Percentiles rank a stretch among this genome's conserved stretches.
phyloP scores from a whole-genome alignment of 2,329 filamentous ascomycete species.

The Colletotrichum gigasporum region DNA sequence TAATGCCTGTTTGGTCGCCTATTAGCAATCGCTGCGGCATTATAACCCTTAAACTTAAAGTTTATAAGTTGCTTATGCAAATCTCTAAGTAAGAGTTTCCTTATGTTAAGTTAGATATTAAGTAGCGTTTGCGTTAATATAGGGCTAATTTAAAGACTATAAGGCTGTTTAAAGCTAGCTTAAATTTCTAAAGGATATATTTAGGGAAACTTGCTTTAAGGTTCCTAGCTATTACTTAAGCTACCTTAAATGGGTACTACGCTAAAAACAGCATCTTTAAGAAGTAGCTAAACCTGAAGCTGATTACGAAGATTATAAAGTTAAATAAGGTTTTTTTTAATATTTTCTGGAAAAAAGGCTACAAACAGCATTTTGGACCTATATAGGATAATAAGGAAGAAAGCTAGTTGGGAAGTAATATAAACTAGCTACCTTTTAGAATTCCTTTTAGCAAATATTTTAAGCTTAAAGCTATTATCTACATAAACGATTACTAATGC shows the following conservation, averaged over 20 bases:
- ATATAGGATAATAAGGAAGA: constrained; percentile 19
- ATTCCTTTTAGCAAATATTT: constrained; percentile 20
- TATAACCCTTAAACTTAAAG: constrained; percentile 42
- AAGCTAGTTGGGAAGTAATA: neutral
- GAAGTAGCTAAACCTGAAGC: constrained; percentile 36
- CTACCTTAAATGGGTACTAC: constrained; percentile 47
- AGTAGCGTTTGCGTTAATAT: constrained; percentile 3
- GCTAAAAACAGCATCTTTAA: constrained; percentile 41
- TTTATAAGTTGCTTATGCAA: constrained; percentile 49
- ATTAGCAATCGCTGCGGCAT: constrained; percentile 48
- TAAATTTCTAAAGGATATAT: too few relatives aligned
- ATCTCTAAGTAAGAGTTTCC: constrained; percentile 43
- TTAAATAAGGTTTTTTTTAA: constrained; percentile 48
- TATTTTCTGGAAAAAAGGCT: constrained; percentile 36
- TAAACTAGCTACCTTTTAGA: constrained; percentile 6
- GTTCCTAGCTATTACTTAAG: constrained; percentile 40
- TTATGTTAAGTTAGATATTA: constrained; percentile 9
- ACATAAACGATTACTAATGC: constrained; percentile 35
- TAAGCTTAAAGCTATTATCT: constrained; percentile 41
- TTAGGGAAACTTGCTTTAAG: constrained; percentile 44
- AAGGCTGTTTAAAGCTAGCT: constrained; percentile 40
- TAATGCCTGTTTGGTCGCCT: constrained; percentile 44
- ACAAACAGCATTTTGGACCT: constrained; percentile 29
- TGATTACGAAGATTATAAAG: constrained; percentile 49
- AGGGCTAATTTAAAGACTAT: constrained; percentile 37